phyloP scores from a whole-genome alignment of 768 basidiomycete species.

The Mycena latifolia region DNA sequence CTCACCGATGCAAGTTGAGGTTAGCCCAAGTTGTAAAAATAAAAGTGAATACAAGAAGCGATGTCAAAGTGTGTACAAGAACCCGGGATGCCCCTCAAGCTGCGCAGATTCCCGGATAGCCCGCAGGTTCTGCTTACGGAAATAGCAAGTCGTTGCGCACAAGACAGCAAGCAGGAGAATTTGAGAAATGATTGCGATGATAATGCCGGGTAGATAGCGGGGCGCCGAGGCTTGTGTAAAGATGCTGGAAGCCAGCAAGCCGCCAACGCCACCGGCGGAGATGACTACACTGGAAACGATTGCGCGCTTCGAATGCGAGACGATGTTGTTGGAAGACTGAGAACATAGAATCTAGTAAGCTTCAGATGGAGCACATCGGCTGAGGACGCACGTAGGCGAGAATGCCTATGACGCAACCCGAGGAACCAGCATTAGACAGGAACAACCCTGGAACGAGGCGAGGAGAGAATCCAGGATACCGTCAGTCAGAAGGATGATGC shows the following conservation, averaged over 20 bases:
- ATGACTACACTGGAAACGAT: conserved; percentile 61
- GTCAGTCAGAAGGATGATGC: conserved; percentile 15
- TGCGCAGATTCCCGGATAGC: conserved; percentile 41
- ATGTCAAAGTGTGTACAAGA: conserved; percentile 56
- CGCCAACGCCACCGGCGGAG: conserved; percentile 62
- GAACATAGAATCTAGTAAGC: background rate
- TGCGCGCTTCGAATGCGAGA: conserved; percentile 63
- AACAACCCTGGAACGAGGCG: conserved; percentile 53
- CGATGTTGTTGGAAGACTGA: conserved; percentile 63
- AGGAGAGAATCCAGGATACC: too few relatives aligned
- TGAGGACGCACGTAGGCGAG: conserved; percentile 58
- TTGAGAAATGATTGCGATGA: conserved; percentile 60
- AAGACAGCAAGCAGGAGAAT: conserved; percentile 55
- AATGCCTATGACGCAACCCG: conserved; percentile 60
- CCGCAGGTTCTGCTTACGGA: conserved; percentile 50
- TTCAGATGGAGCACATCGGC: background rate
- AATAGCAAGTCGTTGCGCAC: conserved; percentile 52
- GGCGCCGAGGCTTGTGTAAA: conserved; percentile 62
- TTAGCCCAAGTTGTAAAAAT: conserved; percentile 13
- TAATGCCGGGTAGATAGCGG: conserved; percentile 60
- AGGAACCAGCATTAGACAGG: conserved; percentile 58
- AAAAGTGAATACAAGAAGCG: conserved; percentile 21
- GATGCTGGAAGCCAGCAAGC: conserved; percentile 59
- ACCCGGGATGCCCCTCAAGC: conserved; percentile 50
- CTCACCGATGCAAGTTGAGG: conserved; percentile 4